Evolutionary conservation across 2,329 filamentous ascomycete species (phyloP).

Genomic region (Penicillium sp.): DNA sequence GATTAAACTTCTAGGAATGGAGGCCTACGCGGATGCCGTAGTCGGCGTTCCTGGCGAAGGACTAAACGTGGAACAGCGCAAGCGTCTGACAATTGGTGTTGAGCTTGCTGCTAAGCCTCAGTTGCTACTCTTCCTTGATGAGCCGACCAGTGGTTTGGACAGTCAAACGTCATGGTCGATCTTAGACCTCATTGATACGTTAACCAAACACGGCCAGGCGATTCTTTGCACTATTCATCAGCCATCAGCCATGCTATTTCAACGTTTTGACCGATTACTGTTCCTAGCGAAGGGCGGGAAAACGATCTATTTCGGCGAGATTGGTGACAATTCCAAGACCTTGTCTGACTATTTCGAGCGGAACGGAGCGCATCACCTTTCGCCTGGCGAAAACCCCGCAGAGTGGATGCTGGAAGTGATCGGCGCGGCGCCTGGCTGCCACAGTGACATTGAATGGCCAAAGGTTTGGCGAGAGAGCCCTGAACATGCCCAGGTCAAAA

Average conservation of each 20-base stretch:
- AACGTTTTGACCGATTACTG: conserved; percentile 70
- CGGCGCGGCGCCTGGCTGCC: conserved; percentile 62
- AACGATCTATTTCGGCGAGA: conserved; percentile 69
- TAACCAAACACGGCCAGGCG: conserved; percentile 83
- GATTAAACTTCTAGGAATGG: conserved; percentile 85
- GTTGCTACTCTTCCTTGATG: conserved; percentile 85
- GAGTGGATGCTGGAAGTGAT: conserved; percentile 64
- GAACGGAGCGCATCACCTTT: conserved; percentile 61
- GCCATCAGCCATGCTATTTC: conserved; percentile 86
- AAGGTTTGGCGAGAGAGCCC: conserved; percentile 60
- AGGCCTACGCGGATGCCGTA: conserved; percentile 82
- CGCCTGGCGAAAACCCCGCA: conserved; percentile 67
- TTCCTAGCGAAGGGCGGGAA: conserved; percentile 66
- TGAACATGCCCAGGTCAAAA: conserved; percentile 56
- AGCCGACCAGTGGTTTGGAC: conserved; percentile 89
- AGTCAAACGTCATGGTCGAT: conserved; percentile 91
- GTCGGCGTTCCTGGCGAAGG: conserved; percentile 85
- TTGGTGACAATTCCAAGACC: conserved; percentile 60
- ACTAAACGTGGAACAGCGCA: conserved; percentile 63
- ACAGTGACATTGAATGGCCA: conserved; percentile 56
- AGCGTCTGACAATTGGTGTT: conserved; percentile 85
- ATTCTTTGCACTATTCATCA: conserved; percentile 94
- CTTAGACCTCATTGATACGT: conserved; percentile 78
- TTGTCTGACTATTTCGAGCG: conserved; percentile 66
- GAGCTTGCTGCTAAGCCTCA: conserved; percentile 89